phyloP scores from a whole-genome alignment of 495 filamentous ascomycete species.

The Venustampulla echinocandica region DNA sequence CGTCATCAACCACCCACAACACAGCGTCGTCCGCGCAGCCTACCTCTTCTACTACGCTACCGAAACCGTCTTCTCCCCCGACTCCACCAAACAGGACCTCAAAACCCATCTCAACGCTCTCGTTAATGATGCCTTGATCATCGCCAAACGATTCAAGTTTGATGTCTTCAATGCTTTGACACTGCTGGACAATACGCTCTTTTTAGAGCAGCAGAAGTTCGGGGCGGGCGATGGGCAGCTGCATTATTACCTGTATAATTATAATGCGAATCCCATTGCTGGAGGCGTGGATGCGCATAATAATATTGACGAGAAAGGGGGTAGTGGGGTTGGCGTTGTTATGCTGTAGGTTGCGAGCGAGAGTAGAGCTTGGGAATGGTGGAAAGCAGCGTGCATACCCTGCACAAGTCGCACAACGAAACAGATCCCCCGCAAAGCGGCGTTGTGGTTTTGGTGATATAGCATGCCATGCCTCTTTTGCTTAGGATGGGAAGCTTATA shows the following conservation, averaged over 20 bases:
- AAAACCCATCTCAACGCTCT: slow-evolving; percentile 65
- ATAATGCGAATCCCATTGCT: slow-evolving; percentile 67
- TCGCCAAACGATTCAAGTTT: slow-evolving; percentile 79
- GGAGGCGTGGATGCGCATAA: slow-evolving; percentile 79
- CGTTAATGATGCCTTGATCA: slow-evolving; percentile 76
- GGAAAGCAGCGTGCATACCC: no score
- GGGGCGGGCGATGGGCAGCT: slow-evolving; percentile 87
- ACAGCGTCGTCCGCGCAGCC: slow-evolving; percentile 70
- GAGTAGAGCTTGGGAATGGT: background rate
- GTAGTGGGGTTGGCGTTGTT: slow-evolving; percentile 84
- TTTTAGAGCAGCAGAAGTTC: slow-evolving; percentile 88
- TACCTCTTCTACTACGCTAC: slow-evolving; percentile 96
- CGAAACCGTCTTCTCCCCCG: slow-evolving; percentile 59
- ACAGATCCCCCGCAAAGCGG: no score
- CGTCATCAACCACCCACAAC: slow-evolving; percentile 70
- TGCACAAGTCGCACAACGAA: no score
- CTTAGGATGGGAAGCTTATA: no score
- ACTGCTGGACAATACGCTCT: slow-evolving; percentile 84
- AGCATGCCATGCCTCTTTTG: no score
- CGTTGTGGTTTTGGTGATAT: no score
- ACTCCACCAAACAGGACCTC: slow-evolving; percentile 42
- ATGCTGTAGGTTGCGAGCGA: slow-evolving; percentile 49
- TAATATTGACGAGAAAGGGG: slow-evolving; percentile 57
- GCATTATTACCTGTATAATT: slow-evolving; percentile 97
- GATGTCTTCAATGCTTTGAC: slow-evolving; percentile 97